Conservation (phyloP, 2,329 filamentous ascomycete species). For the Xylaria sp. region DNA sequence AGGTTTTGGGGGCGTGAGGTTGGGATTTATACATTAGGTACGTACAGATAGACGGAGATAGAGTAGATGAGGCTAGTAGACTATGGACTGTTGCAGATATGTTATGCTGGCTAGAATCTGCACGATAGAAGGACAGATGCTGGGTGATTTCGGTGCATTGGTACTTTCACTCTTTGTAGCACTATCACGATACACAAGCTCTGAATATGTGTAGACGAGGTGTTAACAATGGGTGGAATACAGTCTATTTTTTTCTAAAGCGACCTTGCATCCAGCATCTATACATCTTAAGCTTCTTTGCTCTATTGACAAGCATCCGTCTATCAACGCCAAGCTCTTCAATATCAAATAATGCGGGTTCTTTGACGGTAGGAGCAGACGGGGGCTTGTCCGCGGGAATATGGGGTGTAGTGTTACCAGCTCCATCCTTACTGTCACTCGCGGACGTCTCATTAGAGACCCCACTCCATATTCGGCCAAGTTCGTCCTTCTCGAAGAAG, state of each 20-base stretch:
- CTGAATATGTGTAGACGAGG: neutral
- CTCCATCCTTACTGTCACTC: conserved; percentile 41
- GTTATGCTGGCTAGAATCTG: neutral
- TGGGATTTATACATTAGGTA: neutral
- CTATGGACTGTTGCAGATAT: neutral
- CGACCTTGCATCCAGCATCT: conserved; percentile 93
- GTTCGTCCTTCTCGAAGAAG: conserved; percentile 91
- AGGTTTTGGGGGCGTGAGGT: conserved; percentile 56
- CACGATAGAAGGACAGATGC: neutral
- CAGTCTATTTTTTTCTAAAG: conserved; percentile 74
- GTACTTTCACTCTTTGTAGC: neutral
- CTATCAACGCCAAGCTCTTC: conserved; percentile 85
- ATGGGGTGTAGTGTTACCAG: conserved; percentile 38
- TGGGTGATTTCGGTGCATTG: neutral
- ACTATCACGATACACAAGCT: neutral
- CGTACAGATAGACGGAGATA: neutral
- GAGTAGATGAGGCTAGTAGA: neutral
- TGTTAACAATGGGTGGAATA: conserved; percentile 8
- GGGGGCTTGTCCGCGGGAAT: conserved; percentile 30
- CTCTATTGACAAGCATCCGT: conserved; percentile 90
- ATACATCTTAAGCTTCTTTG: conserved; percentile 96
- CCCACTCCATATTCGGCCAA: conserved; percentile 79
- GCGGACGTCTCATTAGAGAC: conserved; percentile 41
- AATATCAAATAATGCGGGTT: conserved; percentile 69
- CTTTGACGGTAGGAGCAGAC: conserved; percentile 34